These are phyloP conservation scores for Panellus pusillus DNA, from an alignment of 768 basidiomycete species.

Conservation along the genomic window DNA sequence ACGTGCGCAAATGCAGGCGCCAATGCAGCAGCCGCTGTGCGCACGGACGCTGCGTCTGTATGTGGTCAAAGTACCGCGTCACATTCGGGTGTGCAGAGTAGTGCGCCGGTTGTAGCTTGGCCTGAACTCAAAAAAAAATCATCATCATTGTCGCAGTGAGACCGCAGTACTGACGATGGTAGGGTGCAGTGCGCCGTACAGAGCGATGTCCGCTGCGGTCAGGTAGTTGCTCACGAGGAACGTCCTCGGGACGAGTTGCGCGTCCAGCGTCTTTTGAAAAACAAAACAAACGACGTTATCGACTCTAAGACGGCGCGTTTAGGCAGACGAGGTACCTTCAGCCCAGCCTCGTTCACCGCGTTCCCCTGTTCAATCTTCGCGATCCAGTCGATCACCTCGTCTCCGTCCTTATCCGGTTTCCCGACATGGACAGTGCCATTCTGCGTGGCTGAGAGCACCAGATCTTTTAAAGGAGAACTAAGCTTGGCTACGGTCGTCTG, in stretches of 20 bases:
- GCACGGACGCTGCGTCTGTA: conserved; percentile 73
- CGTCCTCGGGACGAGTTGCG: conserved; percentile 71
- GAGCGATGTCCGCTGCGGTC: conserved; percentile 86
- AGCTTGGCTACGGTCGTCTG: conserved; percentile 50
- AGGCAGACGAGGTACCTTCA: conserved; percentile 48
- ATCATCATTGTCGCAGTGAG: neutral
- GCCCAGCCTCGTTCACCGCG: conserved; percentile 42
- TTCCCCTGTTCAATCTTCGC: conserved; percentile 56
- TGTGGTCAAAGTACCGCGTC: conserved; percentile 93
- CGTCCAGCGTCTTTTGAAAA: conserved; percentile 62
- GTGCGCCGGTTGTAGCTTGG: conserved; percentile 66
- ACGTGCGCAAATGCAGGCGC: conserved; percentile 57
- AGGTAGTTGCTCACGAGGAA: conserved; percentile 84
- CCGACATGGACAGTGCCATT: conserved; percentile 48
- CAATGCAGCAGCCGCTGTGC: conserved; percentile 49
- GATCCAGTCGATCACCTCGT: conserved; percentile 70
- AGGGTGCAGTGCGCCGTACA: conserved; percentile 89
- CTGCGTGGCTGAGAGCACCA: conserved; percentile 50
- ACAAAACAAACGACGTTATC: neutral
- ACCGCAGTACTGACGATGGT: conserved; percentile 57
- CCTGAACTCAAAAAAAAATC: conserved; percentile 39
- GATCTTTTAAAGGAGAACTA: conserved; percentile 48
- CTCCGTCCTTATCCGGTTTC: conserved; percentile 58
- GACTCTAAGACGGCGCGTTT: neutral
- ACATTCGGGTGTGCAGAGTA: conserved; percentile 80